Conservation (phyloP, 257 asterid genomes). For the Gentiana macrophylla region DNA sequence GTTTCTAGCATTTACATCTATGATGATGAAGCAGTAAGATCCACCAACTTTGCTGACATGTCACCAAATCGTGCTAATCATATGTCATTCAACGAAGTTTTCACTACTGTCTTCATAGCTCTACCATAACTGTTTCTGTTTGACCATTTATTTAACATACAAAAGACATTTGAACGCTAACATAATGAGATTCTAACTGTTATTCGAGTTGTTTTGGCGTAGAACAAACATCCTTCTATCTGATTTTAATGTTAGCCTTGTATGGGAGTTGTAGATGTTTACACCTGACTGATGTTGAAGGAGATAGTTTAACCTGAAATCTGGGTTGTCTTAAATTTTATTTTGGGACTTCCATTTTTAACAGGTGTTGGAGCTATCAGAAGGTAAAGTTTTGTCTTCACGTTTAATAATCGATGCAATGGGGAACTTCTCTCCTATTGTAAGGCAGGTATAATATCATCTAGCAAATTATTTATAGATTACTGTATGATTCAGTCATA, state of each 20-base stretch:
- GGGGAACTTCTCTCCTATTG: slow-evolving; percentile 98
- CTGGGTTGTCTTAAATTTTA: neutral
- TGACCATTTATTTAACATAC: too few relatives aligned
- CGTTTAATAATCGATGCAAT: slow-evolving; percentile 86
- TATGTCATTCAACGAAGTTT: too few relatives aligned
- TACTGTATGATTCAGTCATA: neutral
- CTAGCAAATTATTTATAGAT: neutral
- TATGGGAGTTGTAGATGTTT: neutral
- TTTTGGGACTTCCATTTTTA: slow-evolving; percentile 1
- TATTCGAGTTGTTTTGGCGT: too few relatives aligned
- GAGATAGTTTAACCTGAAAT: neutral
- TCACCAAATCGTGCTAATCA: too few relatives aligned
- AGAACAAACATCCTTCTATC: too few relatives aligned
- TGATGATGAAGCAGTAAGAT: slow-evolving; percentile 82
- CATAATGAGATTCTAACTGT: neutral
- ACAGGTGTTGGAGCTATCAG: slow-evolving; percentile 62
- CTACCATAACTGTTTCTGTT: too few relatives aligned
- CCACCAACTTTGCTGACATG: too few relatives aligned
- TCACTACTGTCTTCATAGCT: too few relatives aligned
- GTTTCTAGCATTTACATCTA: slow-evolving; percentile 52
- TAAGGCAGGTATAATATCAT: slow-evolving; percentile 56
- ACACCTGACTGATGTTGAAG: neutral
- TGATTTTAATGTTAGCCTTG: neutral
- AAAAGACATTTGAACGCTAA: too few relatives aligned
- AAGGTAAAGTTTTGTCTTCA: slow-evolving; percentile 62